Base-by-base conservation (phyloP, 2,329 filamentous ascomycete species). In the Fusarium hainanense region DNA sequence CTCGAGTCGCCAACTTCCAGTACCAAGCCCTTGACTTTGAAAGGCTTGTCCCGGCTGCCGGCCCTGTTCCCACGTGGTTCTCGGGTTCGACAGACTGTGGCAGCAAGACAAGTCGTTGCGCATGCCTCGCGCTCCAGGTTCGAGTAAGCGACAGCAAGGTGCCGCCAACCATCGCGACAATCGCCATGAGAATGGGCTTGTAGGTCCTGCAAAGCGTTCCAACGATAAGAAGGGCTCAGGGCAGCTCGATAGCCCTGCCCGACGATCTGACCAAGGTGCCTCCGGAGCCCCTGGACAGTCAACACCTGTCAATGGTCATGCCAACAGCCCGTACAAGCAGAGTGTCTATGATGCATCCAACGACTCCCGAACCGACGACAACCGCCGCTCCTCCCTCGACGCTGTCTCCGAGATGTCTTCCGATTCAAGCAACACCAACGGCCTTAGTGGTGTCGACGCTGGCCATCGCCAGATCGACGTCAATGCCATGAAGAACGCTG, bases 161-260 rank as follows among this genome's bases (percentile, higher is more conserved):
- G 84, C 85, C 79, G 82, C 82, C 72, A 91, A 85, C 83, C 87
- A 90, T 80, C 89, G 89, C 83, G 91, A 91, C 82, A 88, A 85
- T 77, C 89, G 92, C 81, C 92, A 97, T 83, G 94, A 97, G 83
- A 94, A 93, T 90, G 93, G 93, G 78, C 86, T 93, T 80, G 91
- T 94, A 86, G 90, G 90, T 77, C 78, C 80, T 63, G 78, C 76
- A 52, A 82, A 80, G 73, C 81, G 81, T 74, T 70, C 75, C 59
- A 72, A 77, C 47, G 77, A 76, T 71, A 81, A 76, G 69, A 87
- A 85, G 80, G 84, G 81, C 77, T 82, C 83, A 75, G 78, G 77
- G 70, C 81, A 81, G 67, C 75, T 82, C 75, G 81, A 85, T 76
- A 77, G 74, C 75, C 74, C 79, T 75, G 76, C 77, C 58, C 78